A percentile compares a stretch with the other conserved stretches of the same genome.
Evolutionary conservation across 805 yeast species (phyloP).

Genomic region (Yarrowia sp.): DNA sequence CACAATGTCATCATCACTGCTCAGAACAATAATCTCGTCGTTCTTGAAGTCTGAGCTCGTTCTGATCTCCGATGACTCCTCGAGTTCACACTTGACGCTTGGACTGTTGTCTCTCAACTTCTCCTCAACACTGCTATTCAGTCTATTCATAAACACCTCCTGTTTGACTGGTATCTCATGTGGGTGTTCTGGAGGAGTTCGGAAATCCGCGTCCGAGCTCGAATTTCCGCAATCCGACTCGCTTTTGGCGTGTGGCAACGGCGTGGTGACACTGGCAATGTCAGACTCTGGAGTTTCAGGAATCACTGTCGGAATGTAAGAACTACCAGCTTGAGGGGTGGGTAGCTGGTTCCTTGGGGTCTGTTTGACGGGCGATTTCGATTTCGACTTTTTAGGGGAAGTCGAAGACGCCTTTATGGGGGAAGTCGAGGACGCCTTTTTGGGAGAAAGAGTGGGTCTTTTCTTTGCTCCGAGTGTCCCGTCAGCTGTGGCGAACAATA

Average conservation of each 20-base stretch:
- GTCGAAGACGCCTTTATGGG: background rate
- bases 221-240: background rate
- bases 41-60: too few species aligned
- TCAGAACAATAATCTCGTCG: background rate
- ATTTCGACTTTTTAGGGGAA: background rate
- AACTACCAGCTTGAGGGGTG: background rate
- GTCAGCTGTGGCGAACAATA: background rate
- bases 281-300: background rate
- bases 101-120: background rate
- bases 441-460: background rate
- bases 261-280: background rate
- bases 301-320: background rate
- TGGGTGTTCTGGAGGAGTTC: background rate
- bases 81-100: background rate
- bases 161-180: background rate
- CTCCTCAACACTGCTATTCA: background rate
- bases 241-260: too few species aligned
- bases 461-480: background rate
- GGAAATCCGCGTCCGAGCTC: background rate
- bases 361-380: background rate
- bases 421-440: background rate
- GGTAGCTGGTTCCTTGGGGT: background rate
- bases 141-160: background rate
- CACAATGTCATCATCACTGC: background rate
- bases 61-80: background rate